Evolutionary conservation across 495 filamentous ascomycete species (phyloP).

Genomic region (Penicillium ucsense): DNA sequence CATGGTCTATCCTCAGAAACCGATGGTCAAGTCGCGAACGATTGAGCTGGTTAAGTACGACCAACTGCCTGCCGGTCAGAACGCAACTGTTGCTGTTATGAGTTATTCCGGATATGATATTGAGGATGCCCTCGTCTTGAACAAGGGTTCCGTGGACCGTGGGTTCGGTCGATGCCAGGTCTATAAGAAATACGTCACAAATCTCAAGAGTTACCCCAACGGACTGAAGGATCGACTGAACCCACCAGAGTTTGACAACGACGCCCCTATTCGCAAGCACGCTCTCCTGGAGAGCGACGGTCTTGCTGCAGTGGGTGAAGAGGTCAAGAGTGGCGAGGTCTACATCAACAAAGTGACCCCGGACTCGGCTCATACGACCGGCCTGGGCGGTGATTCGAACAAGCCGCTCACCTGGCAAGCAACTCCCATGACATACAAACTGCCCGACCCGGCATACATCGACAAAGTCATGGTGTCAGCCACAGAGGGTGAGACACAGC

Average conservation of each 20-base stretch:
- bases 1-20: slow-evolving; percentile 95
- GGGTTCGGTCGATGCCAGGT: slow-evolving; percentile 96
- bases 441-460: slow-evolving; percentile 75
- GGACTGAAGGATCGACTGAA: slow-evolving; percentile 65
- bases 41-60: slow-evolving; percentile 97
- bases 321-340: slow-evolving; percentile 62
- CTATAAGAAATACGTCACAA: slow-evolving; percentile 74
- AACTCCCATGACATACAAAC: slow-evolving; percentile 68
- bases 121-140: slow-evolving; percentile 93
- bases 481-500: slow-evolving; percentile 67
- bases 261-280: slow-evolving; percentile 60
- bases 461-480: slow-evolving; percentile 88
- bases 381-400: slow-evolving; percentile 51
- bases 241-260: slow-evolving; percentile 48
- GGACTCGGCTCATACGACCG: slow-evolving; percentile 54
- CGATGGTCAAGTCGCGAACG: slow-evolving; percentile 91
- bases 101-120: slow-evolving; percentile 99
- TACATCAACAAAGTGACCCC: slow-evolving; percentile 84
- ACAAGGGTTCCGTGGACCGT: slow-evolving; percentile 87
- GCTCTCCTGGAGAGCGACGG: slow-evolving; percentile 68
- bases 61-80: slow-evolving; percentile 92
- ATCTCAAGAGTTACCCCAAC: slow-evolving; percentile 72
- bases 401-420: slow-evolving; percentile 49
- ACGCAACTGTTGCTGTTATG: slow-evolving; percentile 96
- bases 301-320: slow-evolving; percentile 70